Base-by-base conservation (phyloP, 2,329 filamentous ascomycete species). In the Raffaelea albimanens region DNA sequence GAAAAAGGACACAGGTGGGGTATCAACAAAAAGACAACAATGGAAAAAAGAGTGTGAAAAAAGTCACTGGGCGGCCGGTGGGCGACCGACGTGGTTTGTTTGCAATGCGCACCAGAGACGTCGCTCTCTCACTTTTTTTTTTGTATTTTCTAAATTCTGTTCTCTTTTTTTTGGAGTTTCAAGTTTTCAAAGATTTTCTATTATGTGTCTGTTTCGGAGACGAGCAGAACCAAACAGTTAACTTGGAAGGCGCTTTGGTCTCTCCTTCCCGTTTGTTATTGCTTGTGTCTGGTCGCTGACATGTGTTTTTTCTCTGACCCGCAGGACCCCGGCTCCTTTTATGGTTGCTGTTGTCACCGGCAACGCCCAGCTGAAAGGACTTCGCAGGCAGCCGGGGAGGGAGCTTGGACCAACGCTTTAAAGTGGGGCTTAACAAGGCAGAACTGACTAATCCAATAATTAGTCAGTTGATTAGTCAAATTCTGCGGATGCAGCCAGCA, bases 311-410 rank as follows among this genome's bases (percentile, higher is more conserved):
- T 5, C 41, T 23, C 22, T 25, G 38, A 19, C 45, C 43, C 25
- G 50, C 47, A 46, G 46, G 38, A 19, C 38, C 31, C 34, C 45
- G 19, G n/a, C 5, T 16, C 34, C 18, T 38, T 33, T 29, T 50
- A 47, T 47, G 48, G 44, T 45, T 25, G 44, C 29, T 51, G 50
- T 53, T 54, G 56, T 58, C 52, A 53, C 53, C 56, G 56, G 56
- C 56, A 57, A 58, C 56, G 46, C 43, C 40, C 29, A 33, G 46
- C 31, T n/a, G n/a, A n/a, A n/a, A n/a, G n/a, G n/a, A n/a, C n/a
- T n/a, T 7, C 25, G 25, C 25, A 29, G 25, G 25, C n/a, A 13
- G 7, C 25, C 25, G 13, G 44, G 40, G 47, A 44, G 43, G 45
- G 40, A 49, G 47, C 47, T 43, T 45, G 47, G 33, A 33, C 47